A percentile compares a stretch with the other conserved stretches of the same genome.
These are phyloP conservation scores for Penicillium occitanis DNA, from an alignment of 2,329 filamentous ascomycete genomes.

Conservation along the genomic window DNA sequence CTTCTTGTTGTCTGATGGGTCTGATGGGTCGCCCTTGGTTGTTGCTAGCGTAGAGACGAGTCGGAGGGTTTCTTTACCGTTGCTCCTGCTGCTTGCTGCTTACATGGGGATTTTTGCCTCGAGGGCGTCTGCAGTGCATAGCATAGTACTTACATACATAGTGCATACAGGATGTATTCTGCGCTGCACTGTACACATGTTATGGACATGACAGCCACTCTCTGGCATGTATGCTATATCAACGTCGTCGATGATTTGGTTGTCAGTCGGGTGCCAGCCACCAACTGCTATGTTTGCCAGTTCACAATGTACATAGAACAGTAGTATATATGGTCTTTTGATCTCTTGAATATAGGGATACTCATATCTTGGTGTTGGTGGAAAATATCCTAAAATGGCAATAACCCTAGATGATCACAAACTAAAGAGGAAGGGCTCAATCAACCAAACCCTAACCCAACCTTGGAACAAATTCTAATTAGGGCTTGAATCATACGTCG, in stretches of 20 bases:
- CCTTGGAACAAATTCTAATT: background rate
- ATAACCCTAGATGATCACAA: conserved; percentile 1
- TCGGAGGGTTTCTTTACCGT: background rate
- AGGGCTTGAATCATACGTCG: background rate
- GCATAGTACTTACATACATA: conserved; percentile 3
- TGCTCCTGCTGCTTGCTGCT: background rate
- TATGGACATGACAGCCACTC: conserved; percentile 16
- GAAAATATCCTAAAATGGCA: background rate
- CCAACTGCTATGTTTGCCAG: background rate
- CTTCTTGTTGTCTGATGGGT: background rate
- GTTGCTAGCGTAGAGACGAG: conserved; percentile 2
- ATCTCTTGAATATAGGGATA: conserved; percentile 1
- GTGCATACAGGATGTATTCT: conserved; percentile 11
- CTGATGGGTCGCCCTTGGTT: background rate
- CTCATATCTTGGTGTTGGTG: no score
- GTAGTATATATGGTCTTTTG: background rate
- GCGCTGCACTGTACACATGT: conserved; percentile 19
- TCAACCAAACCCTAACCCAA: background rate
- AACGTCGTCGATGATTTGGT: background rate
- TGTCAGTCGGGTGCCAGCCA: conserved; percentile 12
- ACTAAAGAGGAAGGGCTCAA: background rate
- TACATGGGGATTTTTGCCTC: conserved; percentile 6
- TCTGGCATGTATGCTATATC: conserved; percentile 16
- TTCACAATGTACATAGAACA: background rate
- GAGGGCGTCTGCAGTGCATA: conserved; percentile 9